A percentile compares a stretch with the other conserved stretches of the same genome.
Evolutionary conservation across 169 alveolate genomes (phyloP).

Genomic region (Plasmodium adleri): DNA sequence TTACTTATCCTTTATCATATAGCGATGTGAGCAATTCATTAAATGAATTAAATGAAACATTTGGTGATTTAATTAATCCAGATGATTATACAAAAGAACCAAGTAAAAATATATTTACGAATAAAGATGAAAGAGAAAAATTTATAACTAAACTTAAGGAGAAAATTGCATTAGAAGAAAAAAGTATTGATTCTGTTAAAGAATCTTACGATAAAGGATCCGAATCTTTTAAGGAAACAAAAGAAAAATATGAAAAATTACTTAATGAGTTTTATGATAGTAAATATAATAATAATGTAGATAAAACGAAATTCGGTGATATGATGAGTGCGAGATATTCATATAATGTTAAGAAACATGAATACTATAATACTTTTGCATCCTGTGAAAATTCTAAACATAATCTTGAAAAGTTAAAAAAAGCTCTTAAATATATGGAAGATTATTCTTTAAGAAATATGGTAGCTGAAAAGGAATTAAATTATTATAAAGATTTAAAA

Average conservation of each 20-base stretch:
- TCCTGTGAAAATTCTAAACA: not conserved
- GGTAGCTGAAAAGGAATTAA: conserved; percentile 6
- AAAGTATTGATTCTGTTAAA: too few species aligned
- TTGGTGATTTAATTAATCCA: conserved; percentile 24
- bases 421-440: conserved; percentile 21
- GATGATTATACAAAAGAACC: not conserved
- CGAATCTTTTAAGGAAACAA: not conserved
- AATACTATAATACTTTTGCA: not conserved
- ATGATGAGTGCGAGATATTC: conserved; percentile 3
- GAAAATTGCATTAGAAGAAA: not conserved
- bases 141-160: conserved; percentile 10
- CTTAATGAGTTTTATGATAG: not conserved
- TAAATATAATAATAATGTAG: conserved; percentile 14
- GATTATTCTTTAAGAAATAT: conserved; percentile 40
- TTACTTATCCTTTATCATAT: conserved; percentile 11
- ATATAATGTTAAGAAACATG: not conserved
- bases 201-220: not conserved
- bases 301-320: not conserved
- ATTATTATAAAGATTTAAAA: not conserved
- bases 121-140: not conserved
- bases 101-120: not conserved
- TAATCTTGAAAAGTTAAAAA: conserved; percentile 13
- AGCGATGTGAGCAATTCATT: not conserved
- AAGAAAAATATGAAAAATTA: not conserved
- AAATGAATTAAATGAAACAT: not conserved